Percentiles rank a stretch among this genome's conserved stretches.
Evolutionary conservation across 306 rosid genomes (phyloP).

Genomic region (Cyclanthera cordifolia): DNA sequence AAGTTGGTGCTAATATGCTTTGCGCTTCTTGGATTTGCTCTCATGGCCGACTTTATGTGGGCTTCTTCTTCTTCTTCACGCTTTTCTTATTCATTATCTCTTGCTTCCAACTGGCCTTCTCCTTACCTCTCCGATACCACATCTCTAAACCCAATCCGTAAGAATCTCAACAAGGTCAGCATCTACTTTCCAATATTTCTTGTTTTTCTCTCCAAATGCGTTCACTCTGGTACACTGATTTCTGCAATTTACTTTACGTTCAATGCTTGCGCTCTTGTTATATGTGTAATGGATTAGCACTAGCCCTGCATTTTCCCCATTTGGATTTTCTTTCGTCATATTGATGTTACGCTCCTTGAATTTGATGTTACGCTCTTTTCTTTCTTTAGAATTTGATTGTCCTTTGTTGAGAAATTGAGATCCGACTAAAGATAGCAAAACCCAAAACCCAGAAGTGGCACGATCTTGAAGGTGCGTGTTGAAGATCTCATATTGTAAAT

Average conservation of each 20-base stretch:
- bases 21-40: conserved; percentile 54
- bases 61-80: conserved; percentile 40
- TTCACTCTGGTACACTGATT: neutral
- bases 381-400: too few relatives aligned
- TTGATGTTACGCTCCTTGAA: neutral
- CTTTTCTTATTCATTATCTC: conserved; percentile 13
- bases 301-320: neutral
- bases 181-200: neutral
- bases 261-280: neutral
- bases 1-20: conserved; percentile 45
- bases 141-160: neutral
- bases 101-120: conserved; percentile 26
- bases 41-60: conserved; percentile 64
- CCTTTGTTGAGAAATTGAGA: too few relatives aligned
- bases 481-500: too few relatives aligned
- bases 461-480: too few relatives aligned
- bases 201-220: too few relatives aligned
- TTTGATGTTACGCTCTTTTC: neutral
- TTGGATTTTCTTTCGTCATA: neutral
- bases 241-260: neutral
- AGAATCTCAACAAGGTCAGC: neutral
- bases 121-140: conserved; percentile 15
- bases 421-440: too few relatives aligned
- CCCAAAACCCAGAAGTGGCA: too few relatives aligned
- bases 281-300: neutral